These are phyloP conservation scores for Tetragonia tetragonoides DNA, from an alignment of 148 eudicot species.

Conservation along the genomic window DNA sequence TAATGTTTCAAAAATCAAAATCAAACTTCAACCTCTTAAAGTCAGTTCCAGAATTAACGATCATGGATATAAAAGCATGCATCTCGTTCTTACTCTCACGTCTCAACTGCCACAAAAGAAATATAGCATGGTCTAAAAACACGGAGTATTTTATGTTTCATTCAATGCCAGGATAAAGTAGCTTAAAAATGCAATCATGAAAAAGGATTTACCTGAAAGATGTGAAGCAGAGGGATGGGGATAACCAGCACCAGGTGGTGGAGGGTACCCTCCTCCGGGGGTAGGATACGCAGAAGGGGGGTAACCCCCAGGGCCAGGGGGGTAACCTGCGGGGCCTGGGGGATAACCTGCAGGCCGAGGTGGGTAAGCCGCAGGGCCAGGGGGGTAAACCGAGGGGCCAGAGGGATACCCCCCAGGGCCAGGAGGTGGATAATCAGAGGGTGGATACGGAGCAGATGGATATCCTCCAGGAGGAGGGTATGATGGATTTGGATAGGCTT, in stretches of 20 bases:
- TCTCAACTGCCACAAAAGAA: not conserved
- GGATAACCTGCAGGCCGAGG: slow-evolving; percentile 20
- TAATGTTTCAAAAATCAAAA: not conserved
- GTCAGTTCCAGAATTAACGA: not conserved
- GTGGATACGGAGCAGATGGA: slow-evolving; percentile 16
- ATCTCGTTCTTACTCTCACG: not conserved
- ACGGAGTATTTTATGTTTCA: not conserved
- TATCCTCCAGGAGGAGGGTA: slow-evolving; percentile 23
- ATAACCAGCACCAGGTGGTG: slow-evolving; percentile 29
- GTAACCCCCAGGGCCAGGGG: slow-evolving; percentile 40
- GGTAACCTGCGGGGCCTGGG: slow-evolving; percentile 19
- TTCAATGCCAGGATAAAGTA: not conserved
- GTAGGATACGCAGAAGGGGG: slow-evolving; percentile 24
- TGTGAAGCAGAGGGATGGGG: slow-evolving; percentile 42
- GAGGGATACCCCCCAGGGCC: slow-evolving; percentile 35
- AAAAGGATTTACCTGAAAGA: slow-evolving; percentile 42
- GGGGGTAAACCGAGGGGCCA: slow-evolving; percentile 28
- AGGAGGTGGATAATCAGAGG: slow-evolving; percentile 7
- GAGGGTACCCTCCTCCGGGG: slow-evolving; percentile 7
- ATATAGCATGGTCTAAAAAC: not conserved
- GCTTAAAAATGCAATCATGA: not conserved
- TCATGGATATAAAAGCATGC: not conserved
- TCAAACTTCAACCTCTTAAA: not conserved
- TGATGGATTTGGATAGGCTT: slow-evolving; percentile 31
- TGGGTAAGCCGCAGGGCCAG: slow-evolving; percentile 31